A percentile compares a stretch with the other conserved stretches of the same genome.
phyloP scores from a whole-genome alignment of 306 rosid genomes.

The barrel medic (Medicago truncatula) region DNA sequence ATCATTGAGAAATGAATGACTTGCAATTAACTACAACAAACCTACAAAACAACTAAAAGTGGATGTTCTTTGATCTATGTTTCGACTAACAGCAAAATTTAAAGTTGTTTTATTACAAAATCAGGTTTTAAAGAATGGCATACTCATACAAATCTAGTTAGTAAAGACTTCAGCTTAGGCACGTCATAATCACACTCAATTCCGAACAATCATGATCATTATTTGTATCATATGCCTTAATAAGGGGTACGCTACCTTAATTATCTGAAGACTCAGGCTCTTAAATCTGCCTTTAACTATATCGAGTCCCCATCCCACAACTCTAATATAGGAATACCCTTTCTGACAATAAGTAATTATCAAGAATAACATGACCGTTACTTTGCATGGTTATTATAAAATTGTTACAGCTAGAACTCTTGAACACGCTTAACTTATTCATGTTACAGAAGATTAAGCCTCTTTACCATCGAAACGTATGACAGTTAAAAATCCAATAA shows the following conservation, averaged over 20 bases:
- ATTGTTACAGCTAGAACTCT: too few relatives aligned
- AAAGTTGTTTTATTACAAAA: background rate
- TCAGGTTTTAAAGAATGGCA: constrained; percentile 6
- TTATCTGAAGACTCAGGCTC: background rate
- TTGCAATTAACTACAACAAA: background rate
- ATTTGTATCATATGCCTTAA: background rate
- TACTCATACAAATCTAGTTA: background rate
- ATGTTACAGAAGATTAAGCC: background rate
- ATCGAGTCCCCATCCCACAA: too few relatives aligned
- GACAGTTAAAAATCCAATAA: background rate
- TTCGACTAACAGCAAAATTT: background rate
- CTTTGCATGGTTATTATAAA: background rate
- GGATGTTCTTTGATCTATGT: background rate
- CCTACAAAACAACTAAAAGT: background rate
- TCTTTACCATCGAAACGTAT: background rate
- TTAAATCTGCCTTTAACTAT: too few relatives aligned
- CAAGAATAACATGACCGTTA: background rate
- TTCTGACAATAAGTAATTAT: too few relatives aligned
- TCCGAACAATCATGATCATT: background rate
- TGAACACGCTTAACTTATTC: background rate
- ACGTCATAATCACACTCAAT: background rate
- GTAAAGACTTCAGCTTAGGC: background rate
- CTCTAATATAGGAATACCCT: too few relatives aligned
- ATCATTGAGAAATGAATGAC: constrained; percentile 3
- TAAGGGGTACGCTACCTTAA: constrained; percentile 11